phyloP scores from a whole-genome alignment of 164 flowering plant species.

The Paratinospora sagittata region DNA sequence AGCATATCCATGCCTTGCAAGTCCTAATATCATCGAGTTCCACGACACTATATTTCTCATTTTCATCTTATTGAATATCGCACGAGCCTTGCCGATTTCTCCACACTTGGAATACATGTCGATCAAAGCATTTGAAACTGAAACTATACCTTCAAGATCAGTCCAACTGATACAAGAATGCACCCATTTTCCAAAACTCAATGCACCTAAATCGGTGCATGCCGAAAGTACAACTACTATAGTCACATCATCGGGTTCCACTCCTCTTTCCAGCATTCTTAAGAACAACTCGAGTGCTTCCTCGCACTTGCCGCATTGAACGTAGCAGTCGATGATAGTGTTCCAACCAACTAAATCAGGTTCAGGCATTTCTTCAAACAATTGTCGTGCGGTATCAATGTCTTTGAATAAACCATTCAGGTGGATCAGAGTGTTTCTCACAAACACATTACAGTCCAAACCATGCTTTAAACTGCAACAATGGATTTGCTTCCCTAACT shows the following conservation, averaged over 20 bases:
- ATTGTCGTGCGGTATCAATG: slow-evolving; percentile 26
- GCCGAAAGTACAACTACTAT: slow-evolving; percentile 3
- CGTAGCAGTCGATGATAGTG: slow-evolving; percentile 40
- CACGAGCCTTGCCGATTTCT: slow-evolving; percentile 32
- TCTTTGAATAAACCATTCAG: slow-evolving; percentile 44
- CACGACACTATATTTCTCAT: slow-evolving; percentile 37
- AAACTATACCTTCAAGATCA: slow-evolving; percentile 3
- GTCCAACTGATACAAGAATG: slow-evolving; percentile 26
- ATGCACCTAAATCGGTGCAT: slow-evolving; percentile 33
- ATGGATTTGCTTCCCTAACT: slow-evolving; percentile 39
- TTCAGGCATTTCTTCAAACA: slow-evolving; percentile 49
- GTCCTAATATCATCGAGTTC: slow-evolving; percentile 47
- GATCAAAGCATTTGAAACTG: slow-evolving; percentile 33
- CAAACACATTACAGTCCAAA: slow-evolving; percentile 42
- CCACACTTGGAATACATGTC: slow-evolving; percentile 61
- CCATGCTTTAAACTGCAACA: slow-evolving; percentile 37
- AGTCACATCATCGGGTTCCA: slow-evolving; percentile 30
- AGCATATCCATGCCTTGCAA: slow-evolving; percentile 54
- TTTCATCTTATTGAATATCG: slow-evolving; percentile 28
- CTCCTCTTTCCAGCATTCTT: slow-evolving; percentile 30
- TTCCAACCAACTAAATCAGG: slow-evolving; percentile 59
- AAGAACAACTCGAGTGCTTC: slow-evolving; percentile 43
- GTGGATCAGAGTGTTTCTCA: slow-evolving; percentile 53
- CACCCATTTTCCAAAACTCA: slow-evolving; percentile 47
- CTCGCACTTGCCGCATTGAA: slow-evolving; percentile 25